Evolutionary conservation across 495 filamentous ascomycete genomes (phyloP).

Genomic region (Daldinia loculata): DNA sequence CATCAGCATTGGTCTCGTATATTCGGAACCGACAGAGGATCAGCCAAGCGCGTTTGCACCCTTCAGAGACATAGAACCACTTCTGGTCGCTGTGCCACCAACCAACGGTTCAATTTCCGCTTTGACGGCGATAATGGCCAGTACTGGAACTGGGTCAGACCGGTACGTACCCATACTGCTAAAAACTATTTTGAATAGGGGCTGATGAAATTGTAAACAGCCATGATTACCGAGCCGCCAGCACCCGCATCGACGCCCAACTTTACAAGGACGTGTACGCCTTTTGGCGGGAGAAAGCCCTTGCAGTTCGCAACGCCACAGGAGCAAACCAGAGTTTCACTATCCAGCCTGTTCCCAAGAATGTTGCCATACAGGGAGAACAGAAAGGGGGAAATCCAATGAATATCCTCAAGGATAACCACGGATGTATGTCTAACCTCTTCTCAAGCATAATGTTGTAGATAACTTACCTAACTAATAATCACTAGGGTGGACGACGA

Average conservation of each 20-base stretch:
- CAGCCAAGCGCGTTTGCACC: conserved; percentile 19
- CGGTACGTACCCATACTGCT: neutral
- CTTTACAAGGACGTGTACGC: conserved; percentile 45
- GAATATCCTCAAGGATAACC: conserved; percentile 15
- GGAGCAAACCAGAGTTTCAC: conserved; percentile 44
- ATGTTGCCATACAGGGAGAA: conserved; percentile 19
- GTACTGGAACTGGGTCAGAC: neutral
- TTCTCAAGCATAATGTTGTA: neutral
- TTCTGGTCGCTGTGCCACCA: neutral
- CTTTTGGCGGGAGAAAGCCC: conserved; percentile 40
- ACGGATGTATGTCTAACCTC: conserved; percentile 18
- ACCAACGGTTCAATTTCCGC: conserved; percentile 16
- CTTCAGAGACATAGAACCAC: conserved; percentile 7
- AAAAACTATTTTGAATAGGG: neutral
- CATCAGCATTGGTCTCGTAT: conserved; percentile 6
- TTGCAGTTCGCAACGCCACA: conserved; percentile 24
- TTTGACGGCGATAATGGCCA: conserved; percentile 3
- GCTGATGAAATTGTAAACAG: conserved; percentile 10
- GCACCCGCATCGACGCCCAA: conserved; percentile 35
- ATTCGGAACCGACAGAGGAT: conserved; percentile 9
- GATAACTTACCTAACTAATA: neutral
- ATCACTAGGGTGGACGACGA: conserved; percentile 35
- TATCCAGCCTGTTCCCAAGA: conserved; percentile 39
- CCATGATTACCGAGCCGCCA: conserved; percentile 43
- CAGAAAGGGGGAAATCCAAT: conserved; percentile 34